phyloP scores from a whole-genome alignment of 148 eudicot genomes.

The Chenopodium album region DNA sequence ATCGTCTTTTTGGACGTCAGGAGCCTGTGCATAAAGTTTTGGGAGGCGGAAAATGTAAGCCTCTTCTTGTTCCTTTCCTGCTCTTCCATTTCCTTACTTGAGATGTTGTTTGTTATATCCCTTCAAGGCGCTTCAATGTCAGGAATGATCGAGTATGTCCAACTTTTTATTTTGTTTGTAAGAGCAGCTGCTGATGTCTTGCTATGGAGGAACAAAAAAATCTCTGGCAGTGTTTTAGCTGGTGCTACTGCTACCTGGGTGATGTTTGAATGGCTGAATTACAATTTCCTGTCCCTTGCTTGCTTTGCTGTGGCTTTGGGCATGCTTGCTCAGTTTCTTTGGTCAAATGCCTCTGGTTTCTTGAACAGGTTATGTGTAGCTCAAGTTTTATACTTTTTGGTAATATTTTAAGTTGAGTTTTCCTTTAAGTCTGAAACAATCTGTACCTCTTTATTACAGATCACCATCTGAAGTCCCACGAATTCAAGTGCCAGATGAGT shows the following conservation, averaged over 20 bases:
- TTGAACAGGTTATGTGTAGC: conserved; percentile 47
- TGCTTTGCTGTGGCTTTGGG: conserved; percentile 56
- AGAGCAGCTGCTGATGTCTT: conserved; percentile 87
- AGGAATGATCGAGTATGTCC: not conserved
- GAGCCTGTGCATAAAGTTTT: conserved; percentile 73
- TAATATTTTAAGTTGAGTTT: not conserved
- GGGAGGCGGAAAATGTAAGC: conserved; percentile 88
- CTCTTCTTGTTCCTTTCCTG: not conserved
- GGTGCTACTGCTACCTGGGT: conserved; percentile 74
- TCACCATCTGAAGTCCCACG: conserved; percentile 57
- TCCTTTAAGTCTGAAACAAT: not conserved
- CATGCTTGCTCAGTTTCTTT: conserved; percentile 66
- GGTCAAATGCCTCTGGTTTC: conserved; percentile 69
- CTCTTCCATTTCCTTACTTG: not conserved
- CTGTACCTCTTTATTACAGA: conserved; percentile 32
- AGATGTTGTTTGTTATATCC: not conserved
- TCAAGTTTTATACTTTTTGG: not conserved
- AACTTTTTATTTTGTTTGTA: conserved; percentile 3
- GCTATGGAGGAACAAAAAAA: conserved; percentile 96
- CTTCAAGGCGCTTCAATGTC: not conserved
- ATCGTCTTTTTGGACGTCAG: conserved; percentile 80
- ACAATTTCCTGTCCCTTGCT: conserved; percentile 57
- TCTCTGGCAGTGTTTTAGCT: conserved; percentile 62
- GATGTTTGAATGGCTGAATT: conserved; percentile 86
- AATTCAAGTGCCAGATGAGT: conserved; percentile 56